A percentile compares a stretch with the other conserved stretches of the same genome.
These are phyloP conservation scores for Colletotrichum acutatum DNA, from an alignment of 2,329 filamentous ascomycete species.

Conservation along the genomic window DNA sequence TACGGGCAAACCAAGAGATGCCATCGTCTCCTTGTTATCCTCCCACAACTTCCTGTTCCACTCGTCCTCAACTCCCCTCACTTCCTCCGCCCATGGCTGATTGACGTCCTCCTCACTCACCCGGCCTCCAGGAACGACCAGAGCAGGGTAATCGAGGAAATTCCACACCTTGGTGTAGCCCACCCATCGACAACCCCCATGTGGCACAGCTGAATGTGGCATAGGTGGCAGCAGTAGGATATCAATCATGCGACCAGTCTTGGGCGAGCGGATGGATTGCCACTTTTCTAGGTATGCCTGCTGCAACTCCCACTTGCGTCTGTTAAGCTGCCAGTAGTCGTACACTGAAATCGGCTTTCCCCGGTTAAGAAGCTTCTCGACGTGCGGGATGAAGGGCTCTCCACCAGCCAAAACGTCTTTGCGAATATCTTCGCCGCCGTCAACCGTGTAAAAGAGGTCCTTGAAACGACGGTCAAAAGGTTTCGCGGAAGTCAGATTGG, in stretches of 20 bases:
- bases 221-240: slow-evolving; percentile 68
- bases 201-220: slow-evolving; percentile 67
- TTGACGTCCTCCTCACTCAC: slow-evolving; percentile 54
- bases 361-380: slow-evolving; percentile 65
- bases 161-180: slow-evolving; percentile 57
- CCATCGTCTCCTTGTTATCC: background rate
- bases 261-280: slow-evolving; percentile 55
- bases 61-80: background rate
- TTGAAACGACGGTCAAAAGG: slow-evolving; percentile 20
- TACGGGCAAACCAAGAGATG: background rate
- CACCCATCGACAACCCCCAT: slow-evolving; percentile 53
- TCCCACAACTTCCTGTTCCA: slow-evolving; percentile 23
- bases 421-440: slow-evolving; percentile 72
- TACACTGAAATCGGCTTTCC: slow-evolving; percentile 68
- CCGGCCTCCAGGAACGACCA: slow-evolving; percentile 43
- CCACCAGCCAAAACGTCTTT: slow-evolving; percentile 63
- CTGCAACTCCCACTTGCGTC: slow-evolving; percentile 59
- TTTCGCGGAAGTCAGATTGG: too few relatives aligned
- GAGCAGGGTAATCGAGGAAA: slow-evolving; percentile 50
- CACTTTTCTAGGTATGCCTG: slow-evolving; percentile 64
- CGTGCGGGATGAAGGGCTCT: slow-evolving; percentile 69
- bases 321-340: slow-evolving; percentile 76
- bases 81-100: slow-evolving; percentile 39
- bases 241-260: slow-evolving; percentile 61
- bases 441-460: slow-evolving; percentile 71